These are phyloP conservation scores for Colletotrichum sp. DNA, from an alignment of 2,329 filamentous ascomycete genomes.

Conservation along the genomic window DNA sequence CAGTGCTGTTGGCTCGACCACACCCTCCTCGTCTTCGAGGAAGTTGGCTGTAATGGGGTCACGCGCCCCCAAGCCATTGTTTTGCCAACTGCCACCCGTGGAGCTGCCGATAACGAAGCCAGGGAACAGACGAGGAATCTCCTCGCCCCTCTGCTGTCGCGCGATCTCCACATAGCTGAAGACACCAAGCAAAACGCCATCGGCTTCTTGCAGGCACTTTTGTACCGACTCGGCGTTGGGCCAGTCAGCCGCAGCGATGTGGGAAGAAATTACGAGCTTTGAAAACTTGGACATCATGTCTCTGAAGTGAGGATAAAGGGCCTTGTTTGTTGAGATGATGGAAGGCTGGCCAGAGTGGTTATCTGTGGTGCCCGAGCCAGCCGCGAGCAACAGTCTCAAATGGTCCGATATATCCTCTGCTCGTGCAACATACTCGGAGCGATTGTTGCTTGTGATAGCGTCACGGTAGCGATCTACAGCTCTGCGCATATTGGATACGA, in stretches of 20 bases:
- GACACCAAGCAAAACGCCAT: slow-evolving; percentile 91
- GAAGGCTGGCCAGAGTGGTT: slow-evolving; percentile 98
- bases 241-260: slow-evolving; percentile 96
- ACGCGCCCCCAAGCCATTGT: slow-evolving; percentile 67
- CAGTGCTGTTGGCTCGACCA: slow-evolving; percentile 71
- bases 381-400: slow-evolving; percentile 88
- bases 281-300: slow-evolving; percentile 99
- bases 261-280: slow-evolving; percentile 97
- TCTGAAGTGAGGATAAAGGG: slow-evolving; percentile 93
- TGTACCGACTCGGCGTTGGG: slow-evolving; percentile 91
- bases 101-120: slow-evolving; percentile 90
- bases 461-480: slow-evolving; percentile 90
- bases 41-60: slow-evolving; percentile 83
- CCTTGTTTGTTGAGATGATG: slow-evolving; percentile 99
- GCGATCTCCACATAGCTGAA: slow-evolving; percentile 97
- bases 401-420: slow-evolving; percentile 99
- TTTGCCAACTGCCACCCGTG: slow-evolving; percentile 87
- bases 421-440: slow-evolving; percentile 88
- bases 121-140: slow-evolving; percentile 89
- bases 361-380: slow-evolving; percentile 95
- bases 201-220: slow-evolving; percentile 96
- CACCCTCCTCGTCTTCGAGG: slow-evolving; percentile 79
- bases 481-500: slow-evolving; percentile 91
- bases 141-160: slow-evolving; percentile 88
- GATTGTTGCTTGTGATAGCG: slow-evolving; percentile 81